Evolutionary conservation across 2,329 filamentous ascomycete genomes (phyloP).

Genomic region (Alternaria postmessia): DNA sequence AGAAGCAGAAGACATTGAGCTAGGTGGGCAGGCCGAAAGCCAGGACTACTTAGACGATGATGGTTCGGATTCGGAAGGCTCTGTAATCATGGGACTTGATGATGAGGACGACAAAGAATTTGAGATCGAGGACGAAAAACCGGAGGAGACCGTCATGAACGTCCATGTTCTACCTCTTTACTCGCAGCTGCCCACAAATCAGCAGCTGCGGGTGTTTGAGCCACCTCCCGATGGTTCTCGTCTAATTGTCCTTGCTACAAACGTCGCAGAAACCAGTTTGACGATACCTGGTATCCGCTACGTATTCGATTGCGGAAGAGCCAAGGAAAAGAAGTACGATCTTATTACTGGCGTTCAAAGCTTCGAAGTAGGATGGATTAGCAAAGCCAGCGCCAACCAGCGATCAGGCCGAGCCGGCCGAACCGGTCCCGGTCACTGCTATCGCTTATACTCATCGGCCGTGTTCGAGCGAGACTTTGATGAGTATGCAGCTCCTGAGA

Average conservation of each 20-base stretch:
- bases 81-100: slow-evolving; percentile 68
- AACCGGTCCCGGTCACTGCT: slow-evolving; percentile 95
- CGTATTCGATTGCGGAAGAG: slow-evolving; percentile 92
- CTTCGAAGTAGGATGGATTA: slow-evolving; percentile 96
- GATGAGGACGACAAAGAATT: slow-evolving; percentile 70
- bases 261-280: slow-evolving; percentile 95
- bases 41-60: slow-evolving; percentile 55
- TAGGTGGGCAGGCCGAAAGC: slow-evolving; percentile 61
- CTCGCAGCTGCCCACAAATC: slow-evolving; percentile 86
- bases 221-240: slow-evolving; percentile 81
- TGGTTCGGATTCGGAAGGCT: slow-evolving; percentile 63
- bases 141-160: slow-evolving; percentile 67
- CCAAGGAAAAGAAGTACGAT: slow-evolving; percentile 92
- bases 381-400: slow-evolving; percentile 93
- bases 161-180: slow-evolving; percentile 94
- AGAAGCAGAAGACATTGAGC: slow-evolving; percentile 86
- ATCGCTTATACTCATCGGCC: slow-evolving; percentile 91
- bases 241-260: slow-evolving; percentile 89
- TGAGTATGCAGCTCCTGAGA: slow-evolving; percentile 86
- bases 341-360: slow-evolving; percentile 90
- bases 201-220: slow-evolving; percentile 92
- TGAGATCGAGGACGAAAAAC: slow-evolving; percentile 69
- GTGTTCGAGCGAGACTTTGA: slow-evolving; percentile 90
- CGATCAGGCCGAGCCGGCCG: slow-evolving; percentile 91
- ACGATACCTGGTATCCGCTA: slow-evolving; percentile 96